phyloP scores from a whole-genome alignment of 2,329 filamentous ascomycete species.

The Epichloe bromicola region DNA sequence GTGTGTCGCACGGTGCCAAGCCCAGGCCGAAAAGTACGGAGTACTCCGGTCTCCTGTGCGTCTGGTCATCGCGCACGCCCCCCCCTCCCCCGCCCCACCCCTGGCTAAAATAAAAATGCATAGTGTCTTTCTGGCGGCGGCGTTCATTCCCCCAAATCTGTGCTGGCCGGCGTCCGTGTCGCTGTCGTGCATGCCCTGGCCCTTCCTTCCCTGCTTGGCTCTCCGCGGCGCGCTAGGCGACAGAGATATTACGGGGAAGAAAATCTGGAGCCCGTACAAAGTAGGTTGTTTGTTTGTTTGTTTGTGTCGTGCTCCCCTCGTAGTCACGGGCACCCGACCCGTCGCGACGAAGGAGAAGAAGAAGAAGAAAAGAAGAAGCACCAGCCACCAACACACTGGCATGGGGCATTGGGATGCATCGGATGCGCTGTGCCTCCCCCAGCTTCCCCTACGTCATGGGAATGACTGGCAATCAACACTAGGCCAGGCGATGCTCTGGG shows the following conservation, averaged over 20 bases:
- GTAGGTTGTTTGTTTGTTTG: background rate
- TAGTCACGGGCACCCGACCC: background rate
- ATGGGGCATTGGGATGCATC: too few relatives aligned
- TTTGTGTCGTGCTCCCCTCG: background rate
- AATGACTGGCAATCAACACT: background rate
- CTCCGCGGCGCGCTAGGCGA: background rate
- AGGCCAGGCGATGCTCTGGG: background rate
- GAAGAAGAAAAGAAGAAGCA: background rate
- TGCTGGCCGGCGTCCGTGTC: too few relatives aligned
- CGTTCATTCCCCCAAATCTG: too few relatives aligned
- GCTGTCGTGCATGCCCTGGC: background rate
- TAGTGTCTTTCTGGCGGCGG: background rate
- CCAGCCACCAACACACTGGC: background rate
- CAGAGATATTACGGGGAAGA: background rate
- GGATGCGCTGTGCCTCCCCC: background rate
- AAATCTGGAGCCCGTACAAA: background rate
- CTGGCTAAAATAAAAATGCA: too few relatives aligned
- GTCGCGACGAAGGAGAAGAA: too few relatives aligned
- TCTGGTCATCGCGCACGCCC: background rate
- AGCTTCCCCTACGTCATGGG: constrained; percentile 7
- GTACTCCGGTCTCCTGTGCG: background rate
- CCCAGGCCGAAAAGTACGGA: constrained; percentile 2
- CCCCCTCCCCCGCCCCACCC: background rate
- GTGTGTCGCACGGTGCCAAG: constrained; percentile 6
- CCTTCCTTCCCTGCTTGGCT: background rate